Conservation (phyloP, 1,284 basidiomycete species). For the Moesziomyces parantarcticus region DNA sequence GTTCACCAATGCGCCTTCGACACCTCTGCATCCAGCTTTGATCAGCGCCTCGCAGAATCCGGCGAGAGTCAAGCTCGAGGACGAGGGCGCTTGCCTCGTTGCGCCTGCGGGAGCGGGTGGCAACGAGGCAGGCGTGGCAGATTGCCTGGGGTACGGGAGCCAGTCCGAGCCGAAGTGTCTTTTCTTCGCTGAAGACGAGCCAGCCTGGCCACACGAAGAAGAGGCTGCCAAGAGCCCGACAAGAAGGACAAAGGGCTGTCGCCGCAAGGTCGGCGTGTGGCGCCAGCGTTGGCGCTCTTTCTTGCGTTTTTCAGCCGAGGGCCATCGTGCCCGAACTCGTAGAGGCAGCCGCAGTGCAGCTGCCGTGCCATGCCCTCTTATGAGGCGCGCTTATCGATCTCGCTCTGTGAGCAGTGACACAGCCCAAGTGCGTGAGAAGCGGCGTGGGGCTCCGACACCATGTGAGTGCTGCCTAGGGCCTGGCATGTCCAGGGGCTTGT, state of each 20-base stretch:
- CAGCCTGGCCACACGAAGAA: too few relatives aligned
- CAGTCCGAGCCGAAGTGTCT: too few relatives aligned
- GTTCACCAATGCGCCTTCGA: background rate
- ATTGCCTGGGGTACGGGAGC: background rate
- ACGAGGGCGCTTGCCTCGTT: background rate
- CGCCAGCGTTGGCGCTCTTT: too few relatives aligned
- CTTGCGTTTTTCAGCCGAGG: too few relatives aligned
- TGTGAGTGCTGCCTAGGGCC: conserved; percentile 1
- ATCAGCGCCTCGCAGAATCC: background rate
- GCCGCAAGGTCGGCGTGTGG: too few relatives aligned
- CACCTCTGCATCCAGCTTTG: conserved; percentile 1
- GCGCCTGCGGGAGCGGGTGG: background rate
- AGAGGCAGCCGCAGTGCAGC: too few relatives aligned
- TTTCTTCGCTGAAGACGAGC: too few relatives aligned
- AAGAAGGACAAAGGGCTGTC: too few relatives aligned
- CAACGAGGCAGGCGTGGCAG: background rate
- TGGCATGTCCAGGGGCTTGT: conserved; percentile 1
- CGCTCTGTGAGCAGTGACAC: background rate
- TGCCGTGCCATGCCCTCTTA: too few relatives aligned
- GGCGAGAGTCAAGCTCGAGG: conserved; percentile 5
- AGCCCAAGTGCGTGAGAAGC: background rate
- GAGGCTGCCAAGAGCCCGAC: too few relatives aligned
- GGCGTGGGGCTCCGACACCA: background rate
- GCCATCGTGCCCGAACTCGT: too few relatives aligned
- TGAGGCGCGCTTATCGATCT: too few relatives aligned